phyloP scores from a whole-genome alignment of 192 early-diverging fungal genomes.

The Mortierella claussenii region DNA sequence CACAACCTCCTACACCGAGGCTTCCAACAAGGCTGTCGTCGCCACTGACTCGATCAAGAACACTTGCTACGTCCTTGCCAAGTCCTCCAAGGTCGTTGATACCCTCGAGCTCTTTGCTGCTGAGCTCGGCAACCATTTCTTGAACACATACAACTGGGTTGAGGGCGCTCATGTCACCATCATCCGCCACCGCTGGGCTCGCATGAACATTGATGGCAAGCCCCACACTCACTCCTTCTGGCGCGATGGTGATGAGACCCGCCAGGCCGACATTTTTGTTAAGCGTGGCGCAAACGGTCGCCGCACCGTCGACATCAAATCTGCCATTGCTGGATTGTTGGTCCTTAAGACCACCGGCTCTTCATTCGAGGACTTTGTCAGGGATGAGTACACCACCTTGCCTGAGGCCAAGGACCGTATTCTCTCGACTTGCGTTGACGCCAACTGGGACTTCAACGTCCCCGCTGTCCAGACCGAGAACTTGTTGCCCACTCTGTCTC shows the following conservation, averaged over 20 bases:
- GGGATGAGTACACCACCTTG: conserved; percentile 80
- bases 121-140: conserved; percentile 75
- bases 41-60: conserved; percentile 86
- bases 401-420: conserved; percentile 79
- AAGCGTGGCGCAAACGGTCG: conserved; percentile 51
- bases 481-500: conserved; percentile 28
- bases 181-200: conserved; percentile 79
- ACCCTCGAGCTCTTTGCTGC: conserved; percentile 78
- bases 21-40: conserved; percentile 79
- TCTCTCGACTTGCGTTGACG: conserved; percentile 78
- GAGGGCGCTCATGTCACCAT: conserved; percentile 70
- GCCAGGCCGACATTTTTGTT: conserved; percentile 68
- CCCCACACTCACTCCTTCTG: conserved; percentile 76
- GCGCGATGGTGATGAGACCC: conserved; percentile 76
- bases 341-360: conserved; percentile 89
- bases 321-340: conserved; percentile 75
- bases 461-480: conserved; percentile 17
- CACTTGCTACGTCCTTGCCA: conserved; percentile 80
- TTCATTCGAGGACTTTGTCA: conserved; percentile 77
- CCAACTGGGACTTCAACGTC: conserved; percentile 68
- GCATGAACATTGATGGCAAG: conserved; percentile 69
- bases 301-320: conserved; percentile 59
- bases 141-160: conserved; percentile 79
- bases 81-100: conserved; percentile 72
- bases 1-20: conserved; percentile 78